Evolutionary conservation across 495 filamentous ascomycete genomes (phyloP), one percentile per base, ranked within the genome.

Genomic region (Aspergillus nidulans): DNA sequence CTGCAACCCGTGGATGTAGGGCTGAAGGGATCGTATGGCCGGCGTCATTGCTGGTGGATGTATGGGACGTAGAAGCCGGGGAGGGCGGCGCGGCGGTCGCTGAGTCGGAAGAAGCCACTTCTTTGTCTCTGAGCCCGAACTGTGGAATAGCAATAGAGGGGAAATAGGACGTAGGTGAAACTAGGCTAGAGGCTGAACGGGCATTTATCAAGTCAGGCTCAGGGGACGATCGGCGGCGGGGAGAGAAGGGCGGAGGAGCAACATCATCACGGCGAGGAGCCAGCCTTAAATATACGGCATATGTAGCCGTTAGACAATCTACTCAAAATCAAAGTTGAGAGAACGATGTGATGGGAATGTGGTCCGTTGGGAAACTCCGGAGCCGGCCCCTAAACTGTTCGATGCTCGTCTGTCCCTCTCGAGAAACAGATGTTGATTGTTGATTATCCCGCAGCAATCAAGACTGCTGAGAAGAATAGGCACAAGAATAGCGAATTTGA

Each of bases 1-100:
- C 81, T 20, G 85, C 85, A 30, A 86, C 79, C 12, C 83, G 81
- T 4, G 85, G 85, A 63, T 85, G 84, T 40, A 85, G 64, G 25
- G 68, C 68, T 23, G 71, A 75, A 6, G 69, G 43, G 36, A 59
- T 50, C 51, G 63, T 41, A 16, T 69, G 67, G 36, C 64, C 64
- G 50, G 56, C 63, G 61, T 74, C 72, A 54, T 65, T 69, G 63
- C 60, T 57, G 56, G 50, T 64, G 55, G 69, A 65, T 55, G 64
- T 63, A 46, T 63, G 67, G 58, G 75, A 65, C 26, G 65, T 64
- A 30, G 69, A 71, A 46, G 69, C 53, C 46, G 69, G 70, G 55
- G 70, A 74, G 19, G 70, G 67, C 56, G 73, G 69, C 52, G 64
- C 62, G 41, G 60, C 63, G 23, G 58, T 56, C 47, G 70, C 53